Conservation (phyloP, 768 basidiomycete species). For the Leucosporidium scottii region DNA sequence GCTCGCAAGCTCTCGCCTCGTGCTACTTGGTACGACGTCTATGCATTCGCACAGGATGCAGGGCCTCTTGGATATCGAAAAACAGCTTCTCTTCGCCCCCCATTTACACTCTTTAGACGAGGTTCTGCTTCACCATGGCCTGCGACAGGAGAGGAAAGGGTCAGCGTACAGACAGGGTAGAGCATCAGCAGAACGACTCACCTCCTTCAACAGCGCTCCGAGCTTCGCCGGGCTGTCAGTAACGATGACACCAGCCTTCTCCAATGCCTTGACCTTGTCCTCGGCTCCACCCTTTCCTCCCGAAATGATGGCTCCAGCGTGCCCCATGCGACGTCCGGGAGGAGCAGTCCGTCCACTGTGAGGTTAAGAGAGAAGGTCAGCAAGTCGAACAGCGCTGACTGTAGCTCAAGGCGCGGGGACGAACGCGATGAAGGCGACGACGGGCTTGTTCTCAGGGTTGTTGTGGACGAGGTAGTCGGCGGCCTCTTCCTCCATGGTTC, state of each 20-base stretch:
- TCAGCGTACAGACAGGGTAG: background rate
- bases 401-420: background rate
- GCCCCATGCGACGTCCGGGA: constrained; percentile 76
- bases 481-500: constrained; percentile 96
- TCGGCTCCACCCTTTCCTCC: constrained; percentile 90
- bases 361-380: background rate
- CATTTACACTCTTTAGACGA: too few species aligned
- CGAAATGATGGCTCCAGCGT: constrained; percentile 95
- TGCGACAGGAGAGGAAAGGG: background rate
- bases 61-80: too few species aligned
- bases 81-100: too few species aligned
- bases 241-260: constrained; percentile 85
- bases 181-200: constrained; percentile 39
- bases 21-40: too few species aligned
- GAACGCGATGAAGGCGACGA: constrained; percentile 87
- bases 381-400: too few species aligned
- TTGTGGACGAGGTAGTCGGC: constrained; percentile 88
- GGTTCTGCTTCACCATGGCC: constrained; percentile 22
- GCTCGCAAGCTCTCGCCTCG: too few species aligned
- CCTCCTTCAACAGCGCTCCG: constrained; percentile 81
- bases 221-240: constrained; percentile 95
- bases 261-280: constrained; percentile 76
- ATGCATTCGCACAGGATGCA: too few species aligned
- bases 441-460: constrained; percentile 94
- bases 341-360: constrained; percentile 78